Evolutionary conservation across 495 filamentous ascomycete genomes (phyloP).

Genomic region (Aspergillus olivimuriae): DNA sequence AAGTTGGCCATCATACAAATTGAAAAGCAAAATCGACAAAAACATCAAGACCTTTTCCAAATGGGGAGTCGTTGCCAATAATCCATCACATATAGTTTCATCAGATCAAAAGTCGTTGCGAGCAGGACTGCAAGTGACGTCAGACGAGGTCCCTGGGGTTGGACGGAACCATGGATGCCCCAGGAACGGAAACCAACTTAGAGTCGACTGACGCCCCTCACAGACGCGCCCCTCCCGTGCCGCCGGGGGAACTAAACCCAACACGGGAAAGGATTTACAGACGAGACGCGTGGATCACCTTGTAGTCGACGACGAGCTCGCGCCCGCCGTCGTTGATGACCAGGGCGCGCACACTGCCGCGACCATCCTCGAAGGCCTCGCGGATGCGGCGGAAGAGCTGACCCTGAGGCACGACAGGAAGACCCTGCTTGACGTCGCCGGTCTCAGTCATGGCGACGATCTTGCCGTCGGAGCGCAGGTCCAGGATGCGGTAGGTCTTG

Average conservation of each 20-base stretch:
- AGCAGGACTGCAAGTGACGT: constrained; percentile 9
- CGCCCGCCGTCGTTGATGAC: constrained; percentile 92
- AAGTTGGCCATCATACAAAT: constrained; percentile 17
- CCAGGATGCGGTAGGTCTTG: constrained; percentile 99
- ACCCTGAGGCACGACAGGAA: constrained; percentile 90
- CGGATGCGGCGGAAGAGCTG: constrained; percentile 74
- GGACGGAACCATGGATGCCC: not conserved
- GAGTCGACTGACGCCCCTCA: too few relatives aligned
- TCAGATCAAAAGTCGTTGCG: constrained; percentile 10
- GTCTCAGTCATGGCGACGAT: constrained; percentile 78
- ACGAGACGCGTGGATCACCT: constrained; percentile 80
- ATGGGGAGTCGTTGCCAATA: constrained; percentile 14
- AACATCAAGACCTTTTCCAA: constrained; percentile 11
- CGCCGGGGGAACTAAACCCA: constrained; percentile 7
- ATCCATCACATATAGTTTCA: too few relatives aligned
- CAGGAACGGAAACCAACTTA: too few relatives aligned
- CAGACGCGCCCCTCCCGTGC: too few relatives aligned
- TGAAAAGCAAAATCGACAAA: constrained; percentile 8
- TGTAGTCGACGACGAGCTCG: constrained; percentile 98
- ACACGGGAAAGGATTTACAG: constrained; percentile 43
- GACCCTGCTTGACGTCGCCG: constrained; percentile 95
- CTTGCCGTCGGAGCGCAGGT: constrained; percentile 83
- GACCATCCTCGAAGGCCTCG: constrained; percentile 83
- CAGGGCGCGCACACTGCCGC: constrained; percentile 87
- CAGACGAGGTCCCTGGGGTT: not conserved